Evolutionary conservation across 2,329 filamentous ascomycete species (phyloP).

Genomic region (Onygena corvina): DNA sequence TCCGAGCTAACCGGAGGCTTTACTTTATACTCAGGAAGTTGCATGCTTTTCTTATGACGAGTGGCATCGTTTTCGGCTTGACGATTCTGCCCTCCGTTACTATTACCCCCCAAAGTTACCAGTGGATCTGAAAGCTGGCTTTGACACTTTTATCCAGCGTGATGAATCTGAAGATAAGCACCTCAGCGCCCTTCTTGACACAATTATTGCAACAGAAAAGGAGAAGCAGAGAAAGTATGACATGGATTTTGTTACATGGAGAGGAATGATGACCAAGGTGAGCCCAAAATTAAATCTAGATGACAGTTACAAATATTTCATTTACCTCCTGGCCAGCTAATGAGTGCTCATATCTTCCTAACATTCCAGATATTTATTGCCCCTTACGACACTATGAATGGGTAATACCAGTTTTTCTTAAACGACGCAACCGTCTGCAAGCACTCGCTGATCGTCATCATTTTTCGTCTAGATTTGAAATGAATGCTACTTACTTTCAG

Average conservation of each 20-base stretch:
- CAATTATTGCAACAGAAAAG: slow-evolving; percentile 62
- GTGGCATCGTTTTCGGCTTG: slow-evolving; percentile 61
- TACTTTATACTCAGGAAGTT: slow-evolving; percentile 54
- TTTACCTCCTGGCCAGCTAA: not conserved
- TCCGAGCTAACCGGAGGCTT: slow-evolving; percentile 10
- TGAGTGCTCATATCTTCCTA: not conserved
- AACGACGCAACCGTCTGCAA: slow-evolving; percentile 11
- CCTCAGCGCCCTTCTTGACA: slow-evolving; percentile 67
- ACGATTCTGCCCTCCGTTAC: slow-evolving; percentile 70
- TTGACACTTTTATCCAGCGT: slow-evolving; percentile 68
- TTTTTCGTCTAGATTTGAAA: slow-evolving; percentile 58
- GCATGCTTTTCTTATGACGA: slow-evolving; percentile 88
- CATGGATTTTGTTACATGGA: slow-evolving; percentile 78
- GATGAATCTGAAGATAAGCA: slow-evolving; percentile 79
- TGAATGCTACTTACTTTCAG: slow-evolving; percentile 88
- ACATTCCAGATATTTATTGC: slow-evolving; percentile 62
- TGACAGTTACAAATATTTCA: not conserved
- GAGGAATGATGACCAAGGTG: slow-evolving; percentile 98
- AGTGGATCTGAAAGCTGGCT: slow-evolving; percentile 66
- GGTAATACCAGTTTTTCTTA: slow-evolving; percentile 48
- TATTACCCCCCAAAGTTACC: slow-evolving; percentile 69
- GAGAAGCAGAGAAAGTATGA: slow-evolving; percentile 55
- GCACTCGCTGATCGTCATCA: not conserved
- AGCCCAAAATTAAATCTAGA: slow-evolving; percentile 11
- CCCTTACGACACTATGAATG: slow-evolving; percentile 70